phyloP scores from a whole-genome alignment of 73 alveolate genomes.

The Tetrahymena thermophila region DNA sequence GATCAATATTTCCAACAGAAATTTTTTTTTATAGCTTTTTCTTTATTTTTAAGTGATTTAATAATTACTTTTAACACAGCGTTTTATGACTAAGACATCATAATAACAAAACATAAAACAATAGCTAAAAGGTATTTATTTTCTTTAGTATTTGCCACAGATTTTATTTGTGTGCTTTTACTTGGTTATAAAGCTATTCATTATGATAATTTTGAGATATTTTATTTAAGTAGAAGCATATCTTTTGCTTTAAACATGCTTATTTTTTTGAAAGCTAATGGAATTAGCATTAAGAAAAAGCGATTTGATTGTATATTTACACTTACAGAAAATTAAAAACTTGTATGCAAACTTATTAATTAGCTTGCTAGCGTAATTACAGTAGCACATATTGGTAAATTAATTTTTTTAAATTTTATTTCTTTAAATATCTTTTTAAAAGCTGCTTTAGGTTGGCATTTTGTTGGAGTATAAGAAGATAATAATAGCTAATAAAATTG shows the following conservation, averaged over 20 bases:
- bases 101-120: not conserved
- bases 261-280: not conserved
- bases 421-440: no score
- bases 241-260: not conserved
- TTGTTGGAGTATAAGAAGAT: not conserved
- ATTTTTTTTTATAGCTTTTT: not conserved
- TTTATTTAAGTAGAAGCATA: no score
- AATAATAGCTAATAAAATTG: not conserved
- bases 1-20: not conserved
- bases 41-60: not conserved
- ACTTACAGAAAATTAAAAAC: not conserved
- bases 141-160: not conserved
- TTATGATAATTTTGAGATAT: not conserved
- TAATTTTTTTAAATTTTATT: no score
- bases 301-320: not conserved
- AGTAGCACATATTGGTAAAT: not conserved
- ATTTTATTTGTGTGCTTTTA: not conserved
- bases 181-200: not conserved
- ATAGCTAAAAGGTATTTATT: not conserved
- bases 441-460: not conserved
- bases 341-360: not conserved
- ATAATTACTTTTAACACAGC: not conserved
- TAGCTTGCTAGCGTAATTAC: not conserved
- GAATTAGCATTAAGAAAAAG: not conserved
- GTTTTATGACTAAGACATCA: not conserved